Evolutionary conservation across 176 grass and related monocot genomes (phyloP).

Genomic region (Canna indica): DNA sequence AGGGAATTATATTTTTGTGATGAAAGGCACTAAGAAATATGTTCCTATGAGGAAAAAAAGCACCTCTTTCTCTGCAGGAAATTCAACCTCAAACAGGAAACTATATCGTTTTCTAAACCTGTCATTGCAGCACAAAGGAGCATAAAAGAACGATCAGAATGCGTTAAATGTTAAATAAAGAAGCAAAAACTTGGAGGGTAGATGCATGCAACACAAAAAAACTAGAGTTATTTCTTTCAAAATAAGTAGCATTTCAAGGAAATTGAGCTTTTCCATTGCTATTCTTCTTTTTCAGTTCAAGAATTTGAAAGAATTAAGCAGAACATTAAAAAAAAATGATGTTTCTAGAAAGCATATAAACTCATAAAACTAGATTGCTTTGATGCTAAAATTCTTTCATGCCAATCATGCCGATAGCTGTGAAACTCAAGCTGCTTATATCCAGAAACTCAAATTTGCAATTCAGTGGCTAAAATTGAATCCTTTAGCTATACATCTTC

Average conservation of each 20-base stretch:
- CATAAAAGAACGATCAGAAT: not conserved
- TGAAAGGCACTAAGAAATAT: not conserved
- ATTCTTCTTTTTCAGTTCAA: not conserved
- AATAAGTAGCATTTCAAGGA: too few relatives aligned
- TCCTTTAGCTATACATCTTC: not conserved
- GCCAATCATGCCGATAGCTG: not conserved
- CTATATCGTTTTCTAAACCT: constrained; percentile 90
- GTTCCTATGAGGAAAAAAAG: constrained; percentile 14
- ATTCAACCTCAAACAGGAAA: constrained; percentile 72
- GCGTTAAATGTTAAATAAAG: not conserved
- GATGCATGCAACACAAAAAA: not conserved
- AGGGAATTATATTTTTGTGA: constrained; percentile 3
- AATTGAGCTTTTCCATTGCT: not conserved
- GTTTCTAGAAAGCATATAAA: too few relatives aligned
- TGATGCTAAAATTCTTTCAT: too few relatives aligned
- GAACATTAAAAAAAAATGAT: not conserved
- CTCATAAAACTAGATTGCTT: not conserved
- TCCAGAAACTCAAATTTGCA: not conserved
- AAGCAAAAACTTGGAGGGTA: not conserved
- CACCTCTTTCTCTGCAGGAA: constrained; percentile 76
- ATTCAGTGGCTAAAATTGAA: not conserved
- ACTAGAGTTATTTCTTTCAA: too few relatives aligned
- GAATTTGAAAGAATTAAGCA: not conserved
- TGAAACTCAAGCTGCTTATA: not conserved
- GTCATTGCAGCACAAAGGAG: constrained; percentile 15